Evolutionary conservation across 306 rosid genomes (phyloP).

Genomic region (Aeschynomene evenia): DNA sequence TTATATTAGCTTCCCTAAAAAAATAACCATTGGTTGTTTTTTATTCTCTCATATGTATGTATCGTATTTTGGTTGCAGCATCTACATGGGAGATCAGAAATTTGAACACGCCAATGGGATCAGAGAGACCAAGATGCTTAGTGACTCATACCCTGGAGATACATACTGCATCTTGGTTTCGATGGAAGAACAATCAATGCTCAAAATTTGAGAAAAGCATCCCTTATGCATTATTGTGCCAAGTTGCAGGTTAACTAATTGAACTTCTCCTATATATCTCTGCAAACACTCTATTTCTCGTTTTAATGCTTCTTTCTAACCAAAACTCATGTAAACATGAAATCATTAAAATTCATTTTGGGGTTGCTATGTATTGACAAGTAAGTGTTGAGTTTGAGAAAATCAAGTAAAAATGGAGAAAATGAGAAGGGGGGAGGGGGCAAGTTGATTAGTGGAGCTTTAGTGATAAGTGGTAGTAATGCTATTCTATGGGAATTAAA

Average conservation of each 20-base stretch:
- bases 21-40: background rate
- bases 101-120: conserved; percentile 72
- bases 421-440: background rate
- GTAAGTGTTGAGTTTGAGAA: background rate
- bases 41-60: background rate
- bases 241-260: conserved; percentile 79
- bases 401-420: background rate
- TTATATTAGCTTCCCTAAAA: no score
- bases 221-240: conserved; percentile 81
- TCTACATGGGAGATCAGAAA: conserved; percentile 90
- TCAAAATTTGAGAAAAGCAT: conserved; percentile 86
- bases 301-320: background rate
- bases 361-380: background rate
- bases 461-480: no score
- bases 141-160: conserved; percentile 92
- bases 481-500: no score
- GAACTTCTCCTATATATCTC: background rate
- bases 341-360: background rate
- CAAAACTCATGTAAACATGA: background rate
- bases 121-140: conserved; percentile 59
- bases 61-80: conserved; percentile 47
- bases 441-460: no score
- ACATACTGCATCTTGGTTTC: conserved; percentile 59
- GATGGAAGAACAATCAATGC: conserved; percentile 70
- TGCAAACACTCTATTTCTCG: background rate